Evolutionary conservation across 1,139 yeast species (phyloP).

Genomic region (Candida sanyaensis): DNA sequence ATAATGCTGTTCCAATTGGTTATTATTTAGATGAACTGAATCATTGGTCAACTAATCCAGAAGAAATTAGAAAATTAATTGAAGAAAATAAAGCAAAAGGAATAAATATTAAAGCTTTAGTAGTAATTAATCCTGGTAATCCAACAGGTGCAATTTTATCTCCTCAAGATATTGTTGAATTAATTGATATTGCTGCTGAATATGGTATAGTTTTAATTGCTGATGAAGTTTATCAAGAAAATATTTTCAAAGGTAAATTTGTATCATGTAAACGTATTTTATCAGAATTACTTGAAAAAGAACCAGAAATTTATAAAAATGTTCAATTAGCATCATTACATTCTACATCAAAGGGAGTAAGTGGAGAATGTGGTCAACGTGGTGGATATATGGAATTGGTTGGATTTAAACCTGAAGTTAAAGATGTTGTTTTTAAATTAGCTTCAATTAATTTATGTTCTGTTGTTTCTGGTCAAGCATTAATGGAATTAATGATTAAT

Average conservation of each 20-base stretch:
- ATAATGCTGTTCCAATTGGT: conserved; percentile 81
- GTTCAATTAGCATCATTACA: conserved; percentile 93
- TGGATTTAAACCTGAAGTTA: conserved; percentile 73
- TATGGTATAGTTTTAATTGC: conserved; percentile 86
- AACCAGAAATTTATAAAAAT: conserved; percentile 57
- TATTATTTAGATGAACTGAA: conserved; percentile 79
- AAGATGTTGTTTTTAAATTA: conserved; percentile 72
- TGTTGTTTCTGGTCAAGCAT: conserved; percentile 90
- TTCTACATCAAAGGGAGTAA: conserved; percentile 94
- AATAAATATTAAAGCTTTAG: conserved; percentile 73
- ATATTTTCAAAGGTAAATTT: conserved; percentile 70
- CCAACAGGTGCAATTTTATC: conserved; percentile 92
- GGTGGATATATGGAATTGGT: conserved; percentile 97
- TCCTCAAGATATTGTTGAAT: conserved; percentile 63
- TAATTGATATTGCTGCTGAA: conserved; percentile 79
- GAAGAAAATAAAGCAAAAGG: conserved; percentile 53
- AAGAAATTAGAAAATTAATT: conserved; percentile 61
- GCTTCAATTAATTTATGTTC: conserved; percentile 92
- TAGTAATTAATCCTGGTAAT: conserved; percentile 95
- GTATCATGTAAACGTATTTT: conserved; percentile 70
- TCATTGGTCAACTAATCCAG: conserved; percentile 82
- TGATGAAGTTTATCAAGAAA: conserved; percentile 98
- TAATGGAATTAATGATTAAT: conserved; percentile 88
- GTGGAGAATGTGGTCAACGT: conserved; percentile 99
- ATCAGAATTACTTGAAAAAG: conserved; percentile 55